phyloP scores from a whole-genome alignment of 805 yeast genomes.

The Debaryomyces hansenii region DNA sequence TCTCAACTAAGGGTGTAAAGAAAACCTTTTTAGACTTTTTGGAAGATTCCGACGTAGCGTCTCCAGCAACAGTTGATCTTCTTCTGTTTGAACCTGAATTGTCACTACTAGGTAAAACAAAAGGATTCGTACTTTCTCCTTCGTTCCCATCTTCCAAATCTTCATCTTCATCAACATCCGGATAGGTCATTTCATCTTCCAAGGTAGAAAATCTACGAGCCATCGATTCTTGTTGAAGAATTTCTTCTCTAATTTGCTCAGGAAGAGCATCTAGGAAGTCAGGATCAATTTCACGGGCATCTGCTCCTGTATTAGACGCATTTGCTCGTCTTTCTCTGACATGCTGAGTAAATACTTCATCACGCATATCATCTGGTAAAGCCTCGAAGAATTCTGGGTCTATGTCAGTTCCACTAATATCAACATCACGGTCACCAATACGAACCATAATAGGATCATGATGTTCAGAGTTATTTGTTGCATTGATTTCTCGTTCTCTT shows the following conservation, averaged over 20 bases:
- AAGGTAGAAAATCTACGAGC: slow-evolving; percentile 36
- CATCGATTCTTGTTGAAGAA: slow-evolving; percentile 56
- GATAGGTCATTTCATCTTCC: slow-evolving; percentile 20
- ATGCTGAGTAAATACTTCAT: slow-evolving; percentile 87
- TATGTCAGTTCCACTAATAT: slow-evolving; percentile 85
- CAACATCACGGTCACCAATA: slow-evolving; percentile 77
- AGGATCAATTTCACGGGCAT: slow-evolving; percentile 69
- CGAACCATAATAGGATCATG: slow-evolving; percentile 61
- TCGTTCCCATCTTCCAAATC: slow-evolving; percentile 10
- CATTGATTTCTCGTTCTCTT: slow-evolving; percentile 18
- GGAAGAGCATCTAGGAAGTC: slow-evolving; percentile 83
- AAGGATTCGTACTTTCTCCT: slow-evolving; percentile 4
- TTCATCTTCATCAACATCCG: slow-evolving; percentile 17
- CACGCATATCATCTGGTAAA: slow-evolving; percentile 88
- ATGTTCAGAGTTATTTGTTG: slow-evolving; percentile 13
- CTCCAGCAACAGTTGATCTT: slow-evolving; percentile 11
- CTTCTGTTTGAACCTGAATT: slow-evolving; percentile 8
- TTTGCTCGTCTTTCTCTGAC: slow-evolving; percentile 70
- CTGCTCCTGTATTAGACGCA: slow-evolving; percentile 43
- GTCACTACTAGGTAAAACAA: not conserved
- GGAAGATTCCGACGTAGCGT: not conserved
- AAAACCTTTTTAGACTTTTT: slow-evolving; percentile 25
- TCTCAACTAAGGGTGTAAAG: slow-evolving; percentile 70
- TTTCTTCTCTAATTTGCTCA: slow-evolving; percentile 60
- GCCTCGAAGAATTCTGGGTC: slow-evolving; percentile 91